Percentiles rank a stretch among this genome's conserved stretches.
Evolutionary conservation across 108 stramenopile genomes (phyloP).

Genomic region (Conticribra guillardii): DNA sequence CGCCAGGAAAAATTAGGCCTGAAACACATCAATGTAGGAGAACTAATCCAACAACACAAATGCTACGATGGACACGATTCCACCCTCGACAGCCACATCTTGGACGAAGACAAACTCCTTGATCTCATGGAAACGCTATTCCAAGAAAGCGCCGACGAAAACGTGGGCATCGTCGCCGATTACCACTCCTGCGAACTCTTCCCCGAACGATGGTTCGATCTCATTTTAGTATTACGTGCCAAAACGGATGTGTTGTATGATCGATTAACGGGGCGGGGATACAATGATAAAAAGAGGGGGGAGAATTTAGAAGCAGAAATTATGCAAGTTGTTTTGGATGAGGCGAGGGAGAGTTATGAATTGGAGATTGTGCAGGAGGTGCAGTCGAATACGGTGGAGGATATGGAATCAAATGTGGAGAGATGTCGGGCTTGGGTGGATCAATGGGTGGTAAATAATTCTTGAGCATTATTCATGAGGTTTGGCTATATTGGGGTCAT

Average conservation of each 20-base stretch:
- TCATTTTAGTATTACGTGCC: conserved; percentile 87
- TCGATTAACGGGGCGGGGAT: conserved; percentile 85
- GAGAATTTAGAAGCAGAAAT: conserved; percentile 96
- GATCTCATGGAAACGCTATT: conserved; percentile 82
- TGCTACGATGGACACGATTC: conserved; percentile 90
- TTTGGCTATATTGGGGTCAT: no score
- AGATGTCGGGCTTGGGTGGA: conserved; percentile 71
- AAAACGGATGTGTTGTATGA: conserved; percentile 90
- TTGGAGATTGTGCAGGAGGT: conserved; percentile 91
- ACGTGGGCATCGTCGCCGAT: conserved; percentile 86
- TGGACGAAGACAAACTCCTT: conserved; percentile 93
- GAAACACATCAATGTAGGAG: conserved; percentile 81
- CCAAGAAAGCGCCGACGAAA: conserved; percentile 65
- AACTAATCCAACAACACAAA: conserved; percentile 75
- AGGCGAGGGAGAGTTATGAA: conserved; percentile 89
- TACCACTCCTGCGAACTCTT: conserved; percentile 93
- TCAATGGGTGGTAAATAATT: conserved; percentile 79
- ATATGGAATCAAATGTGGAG: conserved; percentile 80
- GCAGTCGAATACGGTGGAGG: conserved; percentile 79
- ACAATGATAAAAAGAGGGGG: conserved; percentile 83
- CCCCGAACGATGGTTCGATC: conserved; percentile 97
- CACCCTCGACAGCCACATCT: conserved; percentile 80
- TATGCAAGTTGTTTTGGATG: conserved; percentile 93
- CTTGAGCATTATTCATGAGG: no score
- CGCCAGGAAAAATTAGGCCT: conserved; percentile 52